A percentile compares a stretch with the other conserved stretches of the same genome.
Conservation (phyloP, 164 flowering plant genomes). For the Hamamelis virginiana region DNA sequence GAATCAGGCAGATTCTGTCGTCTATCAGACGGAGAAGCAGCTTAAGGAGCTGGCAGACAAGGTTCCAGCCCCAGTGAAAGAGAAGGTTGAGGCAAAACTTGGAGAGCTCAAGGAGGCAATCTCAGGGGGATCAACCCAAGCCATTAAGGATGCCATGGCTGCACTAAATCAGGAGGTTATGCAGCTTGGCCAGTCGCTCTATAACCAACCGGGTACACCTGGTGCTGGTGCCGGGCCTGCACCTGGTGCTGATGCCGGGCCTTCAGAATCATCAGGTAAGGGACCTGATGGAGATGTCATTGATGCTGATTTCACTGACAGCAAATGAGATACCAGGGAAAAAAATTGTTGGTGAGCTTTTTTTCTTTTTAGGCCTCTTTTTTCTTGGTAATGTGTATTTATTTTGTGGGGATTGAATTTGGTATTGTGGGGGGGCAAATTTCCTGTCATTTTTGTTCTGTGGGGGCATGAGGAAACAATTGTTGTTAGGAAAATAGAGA, state of each 20-base stretch:
- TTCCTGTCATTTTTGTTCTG: too few relatives aligned
- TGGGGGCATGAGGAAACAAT: too few relatives aligned
- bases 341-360: background rate
- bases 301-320: slow-evolving; percentile 53
- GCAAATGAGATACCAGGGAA: slow-evolving; percentile 25
- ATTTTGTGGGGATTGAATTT: too few relatives aligned
- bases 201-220: slow-evolving; percentile 42
- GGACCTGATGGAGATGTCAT: slow-evolving; percentile 42
- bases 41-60: slow-evolving; percentile 48
- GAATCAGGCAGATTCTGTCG: slow-evolving; percentile 52
- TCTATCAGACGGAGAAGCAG: slow-evolving; percentile 53
- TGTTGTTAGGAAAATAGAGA: too few relatives aligned
- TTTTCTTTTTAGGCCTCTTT: too few relatives aligned
- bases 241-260: slow-evolving; percentile 25
- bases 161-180: slow-evolving; percentile 45
- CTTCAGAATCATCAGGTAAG: slow-evolving; percentile 28
- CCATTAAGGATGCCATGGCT: slow-evolving; percentile 41
- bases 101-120: slow-evolving; percentile 43
- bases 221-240: slow-evolving; percentile 33
- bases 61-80: slow-evolving; percentile 40
- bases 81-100: slow-evolving; percentile 43
- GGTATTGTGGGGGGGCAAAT: too few relatives aligned
- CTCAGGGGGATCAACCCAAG: slow-evolving; percentile 33
- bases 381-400: too few relatives aligned
- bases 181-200: slow-evolving; percentile 49